These are phyloP conservation scores for Epichloe typhina DNA, from an alignment of 2,329 filamentous ascomycete species.

Conservation along the genomic window DNA sequence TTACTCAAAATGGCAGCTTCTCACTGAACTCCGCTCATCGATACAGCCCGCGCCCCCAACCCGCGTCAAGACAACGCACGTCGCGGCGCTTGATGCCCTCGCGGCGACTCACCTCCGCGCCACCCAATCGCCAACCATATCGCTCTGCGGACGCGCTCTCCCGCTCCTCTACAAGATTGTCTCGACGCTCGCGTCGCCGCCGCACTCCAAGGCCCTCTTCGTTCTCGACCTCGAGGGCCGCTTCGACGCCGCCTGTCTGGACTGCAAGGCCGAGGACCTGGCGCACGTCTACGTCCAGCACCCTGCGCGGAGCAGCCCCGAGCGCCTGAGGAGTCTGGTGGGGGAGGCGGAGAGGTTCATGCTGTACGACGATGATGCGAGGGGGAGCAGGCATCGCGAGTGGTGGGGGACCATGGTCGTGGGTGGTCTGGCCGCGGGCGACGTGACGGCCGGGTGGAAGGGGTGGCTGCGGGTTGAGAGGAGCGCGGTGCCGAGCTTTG, in stretches of 20 bases:
- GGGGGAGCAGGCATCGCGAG: constrained; percentile 30
- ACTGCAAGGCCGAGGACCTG: constrained; percentile 25
- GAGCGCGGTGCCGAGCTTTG: constrained; percentile 26
- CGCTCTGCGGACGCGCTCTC: constrained; percentile 38
- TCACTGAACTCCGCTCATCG: constrained; percentile 5
- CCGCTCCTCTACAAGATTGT: constrained; percentile 44
- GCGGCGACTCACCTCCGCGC: constrained; percentile 32
- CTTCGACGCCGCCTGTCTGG: constrained; percentile 39
- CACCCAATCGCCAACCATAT: constrained; percentile 33
- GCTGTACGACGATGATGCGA: constrained; percentile 31
- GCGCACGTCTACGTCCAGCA: constrained; percentile 38
- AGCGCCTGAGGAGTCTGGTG: constrained; percentile 22
- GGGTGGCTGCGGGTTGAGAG: constrained; percentile 42
- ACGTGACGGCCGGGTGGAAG: constrained; percentile 22
- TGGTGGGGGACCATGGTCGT: constrained; percentile 48
- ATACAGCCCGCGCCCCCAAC: background rate
- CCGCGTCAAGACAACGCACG: constrained; percentile 20
- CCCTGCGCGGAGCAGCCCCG: constrained; percentile 18
- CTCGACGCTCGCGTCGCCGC: constrained; percentile 34
- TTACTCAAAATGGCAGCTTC: background rate
- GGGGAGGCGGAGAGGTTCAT: constrained; percentile 32
- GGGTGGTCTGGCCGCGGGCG: constrained; percentile 25
- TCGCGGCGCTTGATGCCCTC: constrained; percentile 34
- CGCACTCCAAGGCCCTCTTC: constrained; percentile 34
- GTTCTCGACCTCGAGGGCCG: constrained; percentile 41